Evolutionary conservation across 306 rosid genomes (phyloP), one percentile per base, ranked within the genome.

Genomic region (Glycyrrhiza uralensis): DNA sequence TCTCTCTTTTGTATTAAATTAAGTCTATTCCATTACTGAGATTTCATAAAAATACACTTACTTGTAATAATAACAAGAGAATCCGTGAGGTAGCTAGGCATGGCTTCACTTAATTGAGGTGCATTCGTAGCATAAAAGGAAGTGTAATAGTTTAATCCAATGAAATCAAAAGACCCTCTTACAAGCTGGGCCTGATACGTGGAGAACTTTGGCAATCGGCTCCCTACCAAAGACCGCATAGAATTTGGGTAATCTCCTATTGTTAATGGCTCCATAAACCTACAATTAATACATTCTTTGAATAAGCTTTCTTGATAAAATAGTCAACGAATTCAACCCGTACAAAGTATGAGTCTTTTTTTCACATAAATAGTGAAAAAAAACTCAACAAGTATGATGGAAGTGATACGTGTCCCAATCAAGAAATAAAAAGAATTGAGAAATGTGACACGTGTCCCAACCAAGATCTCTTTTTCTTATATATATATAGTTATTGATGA

Each of bases 141-240:
- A n/a, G 76, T 28, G 18, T 77, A 77, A n/a, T 68, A 77, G 71
- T 77, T 77, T 49, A 69, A 8, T 9, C 81, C 81, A 49, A 77
- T 49, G 69, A 69, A 77, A 77, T 69, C 71, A 69, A 47, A 77
- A 5, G 76, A 77, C 8, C 56, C 71, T 58, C 4, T 77, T 8
- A 77, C 17, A 12, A 46, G 65, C 36, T 9, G 24, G 14, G 3
- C 12, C 39, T 69, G 36, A 28, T 58, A 6, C 5, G 2, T 2
- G 6, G 80, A 19, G 44, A 76, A 76, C 33, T 44, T 55, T 41
- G 80, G 80, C 35, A 76, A 66, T 24, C 80, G n/a, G 6, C 14
- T 55, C 6, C 75, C 69, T 15, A 66, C 75, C 39, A 66, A 29
- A 18, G 61, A 55, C 13, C 42, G 5, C 80, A 76, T 76, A 24